Percentiles rank a stretch among this genome's conserved stretches.
Evolutionary conservation across 2,329 filamentous ascomycete species (phyloP).

Genomic region (Aureobasidium sp.): DNA sequence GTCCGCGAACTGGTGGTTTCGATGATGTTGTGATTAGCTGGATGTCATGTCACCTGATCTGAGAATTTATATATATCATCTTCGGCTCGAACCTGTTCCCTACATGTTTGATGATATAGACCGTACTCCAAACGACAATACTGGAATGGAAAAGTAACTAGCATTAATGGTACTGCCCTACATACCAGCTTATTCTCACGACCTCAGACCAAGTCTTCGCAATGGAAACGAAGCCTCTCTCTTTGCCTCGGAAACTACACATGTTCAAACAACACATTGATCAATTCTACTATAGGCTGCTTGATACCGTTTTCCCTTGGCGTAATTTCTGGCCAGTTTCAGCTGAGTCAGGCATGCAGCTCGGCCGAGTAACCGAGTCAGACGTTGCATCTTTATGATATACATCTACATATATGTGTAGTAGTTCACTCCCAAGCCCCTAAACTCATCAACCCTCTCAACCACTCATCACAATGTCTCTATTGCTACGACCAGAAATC

Average conservation of each 20-base stretch:
- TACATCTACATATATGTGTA: neutral
- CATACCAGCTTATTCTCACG: too few relatives aligned
- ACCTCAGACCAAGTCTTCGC: too few relatives aligned
- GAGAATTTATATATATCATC: too few relatives aligned
- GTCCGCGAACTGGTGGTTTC: slow-evolving; percentile 75
- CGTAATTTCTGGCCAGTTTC: neutral
- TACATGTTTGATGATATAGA: neutral
- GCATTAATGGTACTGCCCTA: too few relatives aligned
- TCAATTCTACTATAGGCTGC: neutral
- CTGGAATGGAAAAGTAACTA: too few relatives aligned
- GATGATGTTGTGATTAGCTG: slow-evolving; percentile 31
- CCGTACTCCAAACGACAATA: too few relatives aligned
- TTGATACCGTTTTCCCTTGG: neutral
- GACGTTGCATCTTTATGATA: neutral
- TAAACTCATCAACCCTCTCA: too few relatives aligned
- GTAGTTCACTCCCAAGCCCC: neutral
- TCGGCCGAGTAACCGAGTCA: neutral
- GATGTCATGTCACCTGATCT: neutral
- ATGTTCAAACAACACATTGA: neutral
- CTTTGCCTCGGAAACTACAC: too few relatives aligned
- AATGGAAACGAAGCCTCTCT: too few relatives aligned
- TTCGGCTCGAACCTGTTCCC: neutral
- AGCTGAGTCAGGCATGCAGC: neutral
- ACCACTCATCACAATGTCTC: neutral
- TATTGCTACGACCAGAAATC: neutral